These are phyloP conservation scores for Bruguiera sexangula DNA, from an alignment of 345 rosid genomes.

Conservation along the genomic window DNA sequence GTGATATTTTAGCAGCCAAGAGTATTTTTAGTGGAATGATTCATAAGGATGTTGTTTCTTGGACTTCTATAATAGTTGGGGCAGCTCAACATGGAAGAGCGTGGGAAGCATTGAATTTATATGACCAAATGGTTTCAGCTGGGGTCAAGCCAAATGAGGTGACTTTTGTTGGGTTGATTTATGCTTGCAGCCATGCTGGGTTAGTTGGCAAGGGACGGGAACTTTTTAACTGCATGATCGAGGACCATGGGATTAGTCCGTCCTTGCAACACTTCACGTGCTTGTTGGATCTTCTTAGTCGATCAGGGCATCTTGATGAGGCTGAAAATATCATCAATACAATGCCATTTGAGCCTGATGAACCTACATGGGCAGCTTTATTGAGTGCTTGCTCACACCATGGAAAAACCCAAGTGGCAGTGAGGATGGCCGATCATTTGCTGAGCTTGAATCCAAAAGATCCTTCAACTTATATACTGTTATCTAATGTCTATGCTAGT, in stretches of 20 bases:
- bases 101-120: constrained; percentile 52
- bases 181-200: constrained; percentile 82
- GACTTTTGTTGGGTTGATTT: constrained; percentile 70
- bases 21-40: constrained; percentile 47
- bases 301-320: constrained; percentile 68
- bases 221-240: constrained; percentile 56
- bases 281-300: constrained; percentile 70
- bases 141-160: constrained; percentile 78
- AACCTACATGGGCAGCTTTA: constrained; percentile 81
- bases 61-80: constrained; percentile 79
- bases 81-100: constrained; percentile 79
- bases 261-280: constrained; percentile 77
- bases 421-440: constrained; percentile 53
- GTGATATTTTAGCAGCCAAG: constrained; percentile 59
- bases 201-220: constrained; percentile 57
- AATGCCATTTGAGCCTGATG: constrained; percentile 76
- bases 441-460: constrained; percentile 47
- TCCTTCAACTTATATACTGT: constrained; percentile 62
- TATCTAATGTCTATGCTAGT: constrained; percentile 62
- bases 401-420: constrained; percentile 44
- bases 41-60: constrained; percentile 65
- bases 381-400: constrained; percentile 68
- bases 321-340: constrained; percentile 53
- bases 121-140: constrained; percentile 55
- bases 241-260: constrained; percentile 50